Conservation (phyloP, 805 yeast genomes). For the Suhomyces vadensis region DNA sequence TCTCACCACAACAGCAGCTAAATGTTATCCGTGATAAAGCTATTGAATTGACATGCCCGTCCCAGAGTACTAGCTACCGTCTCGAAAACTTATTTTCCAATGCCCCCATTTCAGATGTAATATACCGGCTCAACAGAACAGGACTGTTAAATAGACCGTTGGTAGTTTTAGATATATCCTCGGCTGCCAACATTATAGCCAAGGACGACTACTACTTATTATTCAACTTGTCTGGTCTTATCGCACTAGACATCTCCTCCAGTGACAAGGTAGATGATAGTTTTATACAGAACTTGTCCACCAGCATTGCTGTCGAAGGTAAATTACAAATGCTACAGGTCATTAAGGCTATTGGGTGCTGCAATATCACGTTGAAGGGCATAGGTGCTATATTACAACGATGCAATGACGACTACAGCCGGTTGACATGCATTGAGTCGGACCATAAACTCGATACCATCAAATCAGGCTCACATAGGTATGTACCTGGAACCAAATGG, state of each 20-base stretch:
- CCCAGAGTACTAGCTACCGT: slow-evolving; percentile 26
- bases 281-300: slow-evolving; percentile 25
- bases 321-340: slow-evolving; percentile 22
- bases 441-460: slow-evolving; percentile 4
- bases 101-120: slow-evolving; percentile 24
- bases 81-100: slow-evolving; percentile 38
- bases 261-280: slow-evolving; percentile 30
- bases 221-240: slow-evolving; percentile 27
- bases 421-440: slow-evolving; percentile 12
- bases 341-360: slow-evolving; percentile 26
- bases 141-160: slow-evolving; percentile 14
- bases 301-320: slow-evolving; percentile 16
- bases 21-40: slow-evolving; percentile 11
- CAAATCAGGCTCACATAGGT: slow-evolving; percentile 1
- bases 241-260: slow-evolving; percentile 29
- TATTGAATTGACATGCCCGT: slow-evolving; percentile 17
- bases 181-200: slow-evolving; percentile 9
- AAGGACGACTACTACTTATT: slow-evolving; percentile 26
- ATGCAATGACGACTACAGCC: background rate
- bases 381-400: background rate
- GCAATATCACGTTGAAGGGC: background rate
- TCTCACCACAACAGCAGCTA: slow-evolving; percentile 5
- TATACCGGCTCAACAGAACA: slow-evolving; percentile 18
- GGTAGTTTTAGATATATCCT: slow-evolving; percentile 32
- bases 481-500: slow-evolving; percentile 14